phyloP scores from a whole-genome alignment of 495 filamentous ascomycete genomes.

The Penicillium samsonianum region DNA sequence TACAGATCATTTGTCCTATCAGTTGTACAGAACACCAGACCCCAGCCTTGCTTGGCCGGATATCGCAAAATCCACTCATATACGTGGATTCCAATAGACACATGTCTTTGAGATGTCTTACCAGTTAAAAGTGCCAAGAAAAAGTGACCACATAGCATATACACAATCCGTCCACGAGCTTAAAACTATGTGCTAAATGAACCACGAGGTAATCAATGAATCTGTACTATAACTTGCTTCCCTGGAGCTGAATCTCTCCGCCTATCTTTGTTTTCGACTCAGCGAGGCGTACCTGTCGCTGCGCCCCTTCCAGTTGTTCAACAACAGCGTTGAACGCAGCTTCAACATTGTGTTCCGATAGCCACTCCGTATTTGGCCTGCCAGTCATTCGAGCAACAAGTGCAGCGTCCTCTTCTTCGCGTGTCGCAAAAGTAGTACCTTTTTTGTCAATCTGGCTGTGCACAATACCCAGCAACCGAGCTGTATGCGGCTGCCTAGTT shows the following conservation, averaged over 20 bases:
- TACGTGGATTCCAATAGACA: neutral
- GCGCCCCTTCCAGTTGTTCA: neutral
- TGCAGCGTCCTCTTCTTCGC: constrained; percentile 42
- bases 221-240: constrained; percentile 15
- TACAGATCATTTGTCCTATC: neutral
- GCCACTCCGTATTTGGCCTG: constrained; percentile 42
- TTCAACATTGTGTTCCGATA: constrained; percentile 52
- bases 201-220: neutral
- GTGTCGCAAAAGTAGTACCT: constrained; percentile 3
- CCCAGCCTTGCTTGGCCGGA: neutral
- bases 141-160: neutral
- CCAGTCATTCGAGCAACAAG: constrained; percentile 39
- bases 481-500: constrained; percentile 46
- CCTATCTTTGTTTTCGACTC: neutral
- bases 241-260: neutral
- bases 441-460: constrained; percentile 39
- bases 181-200: neutral
- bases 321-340: constrained; percentile 32
- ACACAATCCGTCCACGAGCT: neutral
- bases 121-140: neutral
- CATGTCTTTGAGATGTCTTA: neutral
- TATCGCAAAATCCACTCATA: neutral
- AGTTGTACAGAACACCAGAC: neutral
- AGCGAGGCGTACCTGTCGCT: neutral
- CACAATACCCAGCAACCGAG: constrained; percentile 40